Base-by-base conservation (phyloP, 805 yeast species). In the Barnettozyma wickerhamii region DNA sequence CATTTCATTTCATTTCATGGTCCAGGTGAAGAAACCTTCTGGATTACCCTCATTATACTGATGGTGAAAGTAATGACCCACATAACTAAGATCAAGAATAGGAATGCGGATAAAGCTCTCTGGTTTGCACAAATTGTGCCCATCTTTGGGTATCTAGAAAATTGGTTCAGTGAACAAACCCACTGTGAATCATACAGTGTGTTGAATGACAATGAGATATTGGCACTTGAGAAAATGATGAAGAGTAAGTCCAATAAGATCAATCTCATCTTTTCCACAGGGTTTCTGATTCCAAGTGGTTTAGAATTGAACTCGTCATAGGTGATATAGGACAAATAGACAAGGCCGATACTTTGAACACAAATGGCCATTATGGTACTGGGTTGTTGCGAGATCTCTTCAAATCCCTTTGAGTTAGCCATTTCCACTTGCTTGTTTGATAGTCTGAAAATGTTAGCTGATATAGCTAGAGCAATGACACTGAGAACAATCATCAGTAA, bases 361-460 rank as follows among this genome's bases (percentile, higher is more conserved):
- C 79, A 79, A 3, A 93, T 74, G 4, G 97, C 93, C 95, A 93
- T 88, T 33, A 90, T 80, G 0, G 98, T 86, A 51, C 95, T 82
- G 14, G 99, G 84, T 55, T 85, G 89, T 56, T 85, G 95, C 7
- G 73, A 67, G 7, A 86, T 62, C 10, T 64, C 56, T 4, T 47
- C 45, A 1, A 47, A 33, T 9, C 48, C 47, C 23, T 21, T 41
- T 40, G 13, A 42, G 37, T 19, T 38, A 42, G n/a, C 45, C 37
- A 23, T 38, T 34, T 27, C 55, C 21, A 46, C 47, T 19, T 39
- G 56, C 41, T 55, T 41, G 32, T 58, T 48, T 5, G 75, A 63
- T 45, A 66, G 57, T 39, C 62, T 51, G 56, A 70, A 77, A 40
- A 87, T 77, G 34, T 81, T 62, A 6, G 71, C 63, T 0, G 97